These are phyloP conservation scores for Macadamia tetraphylla DNA, from an alignment of 164 flowering plant species.

Conservation along the genomic window DNA sequence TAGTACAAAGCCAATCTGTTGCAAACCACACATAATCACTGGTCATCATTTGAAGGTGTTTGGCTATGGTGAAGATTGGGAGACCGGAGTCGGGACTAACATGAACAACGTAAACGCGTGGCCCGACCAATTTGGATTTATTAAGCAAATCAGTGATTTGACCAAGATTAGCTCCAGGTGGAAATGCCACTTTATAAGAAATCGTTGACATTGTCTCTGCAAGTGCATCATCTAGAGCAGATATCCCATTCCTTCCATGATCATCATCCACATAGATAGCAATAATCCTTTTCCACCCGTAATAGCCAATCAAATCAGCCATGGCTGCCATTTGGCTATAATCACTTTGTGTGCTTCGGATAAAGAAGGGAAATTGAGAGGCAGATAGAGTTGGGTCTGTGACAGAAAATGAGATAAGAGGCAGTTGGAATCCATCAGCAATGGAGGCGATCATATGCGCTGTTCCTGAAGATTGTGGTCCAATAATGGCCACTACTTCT, in stretches of 20 bases:
- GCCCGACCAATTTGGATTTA: constrained; percentile 33
- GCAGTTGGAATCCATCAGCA: constrained; percentile 69
- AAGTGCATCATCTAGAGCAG: constrained; percentile 54
- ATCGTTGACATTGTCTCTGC: constrained; percentile 28
- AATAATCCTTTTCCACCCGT: constrained; percentile 63
- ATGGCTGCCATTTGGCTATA: constrained; percentile 71
- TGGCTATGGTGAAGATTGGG: constrained; percentile 43
- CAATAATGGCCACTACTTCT: constrained; percentile 63
- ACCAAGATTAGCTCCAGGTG: constrained; percentile 20
- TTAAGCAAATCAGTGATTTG: constrained; percentile 30
- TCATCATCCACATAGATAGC: constrained; percentile 63
- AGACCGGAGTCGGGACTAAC: constrained; percentile 49
- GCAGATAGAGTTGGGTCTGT: constrained; percentile 85
- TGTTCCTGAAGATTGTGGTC: constrained; percentile 76
- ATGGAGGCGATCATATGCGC: constrained; percentile 64
- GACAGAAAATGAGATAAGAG: constrained; percentile 71
- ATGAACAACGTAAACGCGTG: constrained; percentile 78
- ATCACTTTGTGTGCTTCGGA: constrained; percentile 61
- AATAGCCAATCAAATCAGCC: constrained; percentile 51
- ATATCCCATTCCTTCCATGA: constrained; percentile 66
- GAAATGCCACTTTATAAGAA: constrained; percentile 42
- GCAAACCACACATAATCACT: constrained; percentile 65
- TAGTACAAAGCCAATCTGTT: constrained; percentile 72
- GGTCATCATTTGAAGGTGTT: constrained; percentile 57
- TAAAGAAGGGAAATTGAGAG: constrained; percentile 64